These are phyloP conservation scores for Hypoxylon trugodes DNA, from an alignment of 495 filamentous ascomycete genomes.

Conservation along the genomic window DNA sequence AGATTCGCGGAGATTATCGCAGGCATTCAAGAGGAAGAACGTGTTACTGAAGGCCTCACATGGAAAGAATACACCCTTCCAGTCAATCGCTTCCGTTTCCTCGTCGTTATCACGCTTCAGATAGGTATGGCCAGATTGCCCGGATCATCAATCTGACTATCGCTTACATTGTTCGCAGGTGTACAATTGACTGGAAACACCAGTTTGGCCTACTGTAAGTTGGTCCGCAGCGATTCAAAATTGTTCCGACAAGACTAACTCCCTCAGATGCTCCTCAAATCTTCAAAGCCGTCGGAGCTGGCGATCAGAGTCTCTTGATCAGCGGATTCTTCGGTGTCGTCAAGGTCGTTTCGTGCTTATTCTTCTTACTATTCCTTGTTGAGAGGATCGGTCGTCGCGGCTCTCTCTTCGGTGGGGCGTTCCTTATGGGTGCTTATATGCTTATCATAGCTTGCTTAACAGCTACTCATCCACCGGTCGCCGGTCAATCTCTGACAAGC, in stretches of 20 bases:
- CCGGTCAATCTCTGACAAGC: slow-evolving; percentile 29
- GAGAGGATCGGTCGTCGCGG: slow-evolving; percentile 51
- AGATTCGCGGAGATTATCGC: slow-evolving; percentile 55
- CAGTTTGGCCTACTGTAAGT: slow-evolving; percentile 55
- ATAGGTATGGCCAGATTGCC: slow-evolving; percentile 23
- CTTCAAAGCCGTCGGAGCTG: slow-evolving; percentile 56
- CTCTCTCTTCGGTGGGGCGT: slow-evolving; percentile 47
- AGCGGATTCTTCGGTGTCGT: slow-evolving; percentile 60
- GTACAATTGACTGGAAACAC: slow-evolving; percentile 60
- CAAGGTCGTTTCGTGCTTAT: slow-evolving; percentile 55
- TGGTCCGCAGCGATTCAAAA: neutral
- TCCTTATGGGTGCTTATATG: slow-evolving; percentile 49
- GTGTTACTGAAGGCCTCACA: slow-evolving; percentile 54
- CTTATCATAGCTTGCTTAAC: slow-evolving; percentile 44
- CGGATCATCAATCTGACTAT: neutral
- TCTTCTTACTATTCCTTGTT: slow-evolving; percentile 50
- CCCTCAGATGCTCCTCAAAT: slow-evolving; percentile 51
- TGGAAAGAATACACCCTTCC: slow-evolving; percentile 56
- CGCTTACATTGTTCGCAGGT: slow-evolving; percentile 34
- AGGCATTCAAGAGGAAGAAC: slow-evolving; percentile 53
- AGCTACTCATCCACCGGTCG: slow-evolving; percentile 53
- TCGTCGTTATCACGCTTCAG: slow-evolving; percentile 53
- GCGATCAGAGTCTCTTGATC: slow-evolving; percentile 53
- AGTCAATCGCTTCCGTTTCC: slow-evolving; percentile 54
- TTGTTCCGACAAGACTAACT: slow-evolving; percentile 7